These are phyloP conservation scores for Solanum sitiens DNA, from an alignment of 257 asterid genomes.

Conservation along the genomic window DNA sequence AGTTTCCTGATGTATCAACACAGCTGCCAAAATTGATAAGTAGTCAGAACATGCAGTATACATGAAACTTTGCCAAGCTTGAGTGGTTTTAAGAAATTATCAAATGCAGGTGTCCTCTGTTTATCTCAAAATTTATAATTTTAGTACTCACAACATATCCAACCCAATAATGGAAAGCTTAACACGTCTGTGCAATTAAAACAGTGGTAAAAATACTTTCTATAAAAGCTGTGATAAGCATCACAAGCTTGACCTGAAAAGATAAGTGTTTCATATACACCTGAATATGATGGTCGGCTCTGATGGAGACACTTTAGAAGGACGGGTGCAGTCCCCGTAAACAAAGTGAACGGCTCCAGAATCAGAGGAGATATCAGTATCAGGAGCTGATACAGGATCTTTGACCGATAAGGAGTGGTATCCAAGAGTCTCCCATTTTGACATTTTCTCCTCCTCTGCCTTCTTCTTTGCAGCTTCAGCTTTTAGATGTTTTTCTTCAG, in stretches of 20 bases:
- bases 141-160: background rate
- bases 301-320: conserved; percentile 46
- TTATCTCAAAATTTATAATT: background rate
- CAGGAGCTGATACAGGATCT: conserved; percentile 33
- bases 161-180: background rate
- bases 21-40: conserved; percentile 44
- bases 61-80: background rate
- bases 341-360: conserved; percentile 69
- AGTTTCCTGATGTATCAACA: conserved; percentile 86
- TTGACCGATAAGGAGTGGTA: conserved; percentile 59
- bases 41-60: background rate
- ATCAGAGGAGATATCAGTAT: conserved; percentile 43
- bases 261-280: conserved; percentile 11
- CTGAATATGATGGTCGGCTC: conserved; percentile 72
- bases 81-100: background rate
- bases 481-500: conserved; percentile 47
- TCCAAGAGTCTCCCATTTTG: conserved; percentile 86
- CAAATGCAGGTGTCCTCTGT: background rate
- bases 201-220: background rate
- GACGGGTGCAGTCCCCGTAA: conserved; percentile 90
- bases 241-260: background rate
- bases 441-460: conserved; percentile 59
- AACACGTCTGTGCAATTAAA: background rate
- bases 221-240: background rate
- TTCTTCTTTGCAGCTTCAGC: conserved; percentile 66